Evolutionary conservation across 108 stramenopile genomes (phyloP).

Genomic region (Epithemia pelagica): DNA sequence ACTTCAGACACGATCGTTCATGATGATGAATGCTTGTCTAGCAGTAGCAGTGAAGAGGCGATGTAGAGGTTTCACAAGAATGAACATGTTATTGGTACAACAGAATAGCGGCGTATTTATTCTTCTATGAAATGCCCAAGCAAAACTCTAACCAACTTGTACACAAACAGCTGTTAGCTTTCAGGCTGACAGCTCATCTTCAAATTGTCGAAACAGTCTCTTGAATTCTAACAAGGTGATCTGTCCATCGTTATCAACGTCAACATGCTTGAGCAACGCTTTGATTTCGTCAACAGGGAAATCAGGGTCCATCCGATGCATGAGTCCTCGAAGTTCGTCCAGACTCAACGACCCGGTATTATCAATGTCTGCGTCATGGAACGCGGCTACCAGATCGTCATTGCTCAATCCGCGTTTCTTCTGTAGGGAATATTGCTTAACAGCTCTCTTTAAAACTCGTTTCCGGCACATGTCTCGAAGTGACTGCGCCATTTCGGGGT

Average conservation of each 20-base stretch:
- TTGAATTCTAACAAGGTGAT: slow-evolving; percentile 44
- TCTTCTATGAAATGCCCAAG: too few species aligned
- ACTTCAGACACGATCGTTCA: not conserved
- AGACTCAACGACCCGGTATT: slow-evolving; percentile 43
- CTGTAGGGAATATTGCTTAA: slow-evolving; percentile 45
- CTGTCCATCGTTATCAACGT: slow-evolving; percentile 58
- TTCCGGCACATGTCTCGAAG: slow-evolving; percentile 59
- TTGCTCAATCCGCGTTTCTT: slow-evolving; percentile 45
- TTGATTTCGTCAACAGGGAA: slow-evolving; percentile 51
- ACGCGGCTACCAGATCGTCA: slow-evolving; percentile 52
- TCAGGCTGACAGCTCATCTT: slow-evolving; percentile 16
- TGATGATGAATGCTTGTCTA: not conserved
- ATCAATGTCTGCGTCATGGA: slow-evolving; percentile 53
- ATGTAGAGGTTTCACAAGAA: not conserved
- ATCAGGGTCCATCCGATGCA: slow-evolving; percentile 39
- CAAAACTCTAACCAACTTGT: not conserved
- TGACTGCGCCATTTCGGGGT: slow-evolving; percentile 36
- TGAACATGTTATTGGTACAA: too few species aligned
- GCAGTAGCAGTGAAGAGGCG: not conserved
- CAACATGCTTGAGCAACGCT: slow-evolving; percentile 48
- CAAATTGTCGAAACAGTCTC: slow-evolving; percentile 43
- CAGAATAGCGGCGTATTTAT: too few species aligned
- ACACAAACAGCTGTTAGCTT: too few species aligned
- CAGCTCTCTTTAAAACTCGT: slow-evolving; percentile 55
- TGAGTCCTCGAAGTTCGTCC: slow-evolving; percentile 40